Base-by-base conservation (phyloP, 2,329 filamentous ascomycete species). In the Aureobasidium sp. region DNA sequence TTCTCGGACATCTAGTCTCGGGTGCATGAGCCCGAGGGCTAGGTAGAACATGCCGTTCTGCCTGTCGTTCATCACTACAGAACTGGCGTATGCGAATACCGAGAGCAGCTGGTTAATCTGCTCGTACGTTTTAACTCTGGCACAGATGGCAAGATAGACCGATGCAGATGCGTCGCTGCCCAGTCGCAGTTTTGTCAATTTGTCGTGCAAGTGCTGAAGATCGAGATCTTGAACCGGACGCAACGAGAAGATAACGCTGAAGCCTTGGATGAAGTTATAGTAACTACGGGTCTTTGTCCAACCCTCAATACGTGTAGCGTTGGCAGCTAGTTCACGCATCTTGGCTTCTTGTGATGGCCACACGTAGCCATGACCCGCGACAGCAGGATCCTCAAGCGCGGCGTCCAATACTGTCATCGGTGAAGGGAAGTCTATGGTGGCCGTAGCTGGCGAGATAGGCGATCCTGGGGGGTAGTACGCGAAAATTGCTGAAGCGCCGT, bases 241-340 rank as follows among this genome's bases (percentile, higher is more conserved):
- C 45, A 69, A 64, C 9, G 67, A 65, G 63, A 72, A 74, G 61
- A 67, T 68, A 32, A 69, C 66, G 16, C 71, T 70, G n/a, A 73
- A 69, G 54, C 74, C 73, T 62, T 72, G 72, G 65, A 97, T 93
- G 71, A 91, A 97, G 67, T 90, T 91, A 76, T 95, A 96, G 72
- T 99, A 99, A 70, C 90, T 96, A 64, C 94, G 83, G 1, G 94
- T 97, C 66, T 91, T 95, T 67, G 94, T 86, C 94, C 94, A 99
- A 62, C 93, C 94, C 77, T 99, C 94, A 64, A 99, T 95, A 62
- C 94, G 83, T 62, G 90, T 91, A 50, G 94, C 91, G 64, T 96
- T 96, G 3, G 91, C 93, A 16, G 91, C 89, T 41, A 99, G 83
- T 75, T 99, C 94, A 68, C 87, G 88, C 68, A 89, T 83, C 74